Evolutionary conservation across 768 basidiomycete genomes (phyloP).

Genomic region (Hericium erinaceus): DNA sequence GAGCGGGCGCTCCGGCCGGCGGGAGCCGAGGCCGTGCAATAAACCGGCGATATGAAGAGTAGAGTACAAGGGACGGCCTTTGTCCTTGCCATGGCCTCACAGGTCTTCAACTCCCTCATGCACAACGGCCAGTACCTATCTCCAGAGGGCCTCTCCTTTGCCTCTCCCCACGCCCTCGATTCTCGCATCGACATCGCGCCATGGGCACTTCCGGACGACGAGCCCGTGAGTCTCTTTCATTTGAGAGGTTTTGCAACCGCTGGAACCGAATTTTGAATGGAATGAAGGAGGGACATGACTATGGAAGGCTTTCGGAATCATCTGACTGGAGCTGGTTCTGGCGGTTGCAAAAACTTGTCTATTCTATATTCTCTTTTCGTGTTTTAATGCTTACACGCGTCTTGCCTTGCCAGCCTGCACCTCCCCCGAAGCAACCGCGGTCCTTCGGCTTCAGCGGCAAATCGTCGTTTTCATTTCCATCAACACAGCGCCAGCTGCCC

Average conservation of each 20-base stretch:
- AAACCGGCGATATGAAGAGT: neutral
- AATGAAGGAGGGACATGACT: neutral
- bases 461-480: conserved; percentile 26
- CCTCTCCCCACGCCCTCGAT: neutral
- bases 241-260: no score
- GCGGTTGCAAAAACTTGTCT: neutral
- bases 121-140: neutral
- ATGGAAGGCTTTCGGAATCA: no score
- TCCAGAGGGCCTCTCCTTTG: neutral
- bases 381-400: neutral
- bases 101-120: neutral
- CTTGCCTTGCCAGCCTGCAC: conserved; percentile 27
- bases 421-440: conserved; percentile 29
- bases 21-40: no score
- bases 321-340: neutral
- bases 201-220: conserved; percentile 10
- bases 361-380: neutral
- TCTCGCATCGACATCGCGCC: conserved; percentile 6
- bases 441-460: conserved; percentile 32
- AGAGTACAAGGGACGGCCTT: neutral
- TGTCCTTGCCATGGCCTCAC: neutral
- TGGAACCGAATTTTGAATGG: neutral
- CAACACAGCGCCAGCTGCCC: conserved; percentile 13
- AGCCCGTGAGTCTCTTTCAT: conserved; percentile 10
- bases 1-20: no score